Evolutionary conservation across 1,284 basidiomycete species (phyloP), one percentile per base, ranked within the genome.

Genomic region (Calocybe gambosa): DNA sequence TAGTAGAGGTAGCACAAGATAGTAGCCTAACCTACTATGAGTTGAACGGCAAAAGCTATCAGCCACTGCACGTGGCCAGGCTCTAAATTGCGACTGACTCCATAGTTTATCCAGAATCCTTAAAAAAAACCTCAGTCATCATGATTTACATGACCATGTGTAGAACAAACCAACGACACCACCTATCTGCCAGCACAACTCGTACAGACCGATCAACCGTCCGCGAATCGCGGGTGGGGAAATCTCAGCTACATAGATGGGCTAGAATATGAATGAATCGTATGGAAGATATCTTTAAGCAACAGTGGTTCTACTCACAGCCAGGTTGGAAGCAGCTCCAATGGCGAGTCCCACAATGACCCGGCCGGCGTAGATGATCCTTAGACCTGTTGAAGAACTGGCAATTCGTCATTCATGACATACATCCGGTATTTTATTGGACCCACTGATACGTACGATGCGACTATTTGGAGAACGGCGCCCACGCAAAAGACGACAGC

Each of bases 41-140:
- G 63, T 53, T 78, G 77, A 8, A 78, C 61, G 1, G 69, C 71
- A 51, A 77, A 69, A 2, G 75, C 71, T 47, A 77, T 69, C 8
- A 70, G 56, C 71, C 72, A 79, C 49, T 74, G 71, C 28, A 53
- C 63, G 29, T 56, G 58, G 15, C 60, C 58, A 12, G 62, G 45
- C 0, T 63, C 50, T 28, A 75, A 58, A 36, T 69, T 64, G 36
- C 64, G 54, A 13, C 59, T 62, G 25, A 74, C 68, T 26, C 73
- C 74, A 53, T 73, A 75, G 59, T 67, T 67, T 39, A 74, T 71
- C 71, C 73, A 74, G 56, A 74, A 73, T 0, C 73, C 59, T 60
- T 3, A 18, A 3, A 2, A n/a, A 13, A 15, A 16, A n/a, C n/a
- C 16, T 31, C 39, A 39, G 26, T 20, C 19, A 20, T n/a, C 29